phyloP scores from a whole-genome alignment of 345 rosid genomes.

The Salix udensis region DNA sequence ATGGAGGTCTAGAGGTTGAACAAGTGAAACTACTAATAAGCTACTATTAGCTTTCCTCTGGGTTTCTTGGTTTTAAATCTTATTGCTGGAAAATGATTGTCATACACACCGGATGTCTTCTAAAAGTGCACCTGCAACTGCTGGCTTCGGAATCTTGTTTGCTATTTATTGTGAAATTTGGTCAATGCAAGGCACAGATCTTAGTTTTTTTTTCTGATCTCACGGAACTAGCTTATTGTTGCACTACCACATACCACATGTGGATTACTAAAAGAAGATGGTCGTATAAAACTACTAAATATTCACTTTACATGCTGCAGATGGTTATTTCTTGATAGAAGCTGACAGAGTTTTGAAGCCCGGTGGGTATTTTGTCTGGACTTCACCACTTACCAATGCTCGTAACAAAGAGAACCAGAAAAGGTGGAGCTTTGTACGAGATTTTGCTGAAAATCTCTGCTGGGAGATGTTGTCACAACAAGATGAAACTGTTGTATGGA shows the following conservation, averaged over 20 bases:
- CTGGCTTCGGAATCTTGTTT: background rate
- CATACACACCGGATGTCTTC: background rate
- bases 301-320: slow-evolving; percentile 31
- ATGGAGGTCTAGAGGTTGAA: background rate
- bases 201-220: no score
- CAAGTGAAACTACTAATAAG: background rate
- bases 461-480: slow-evolving; percentile 89
- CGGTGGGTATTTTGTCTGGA: slow-evolving; percentile 99
- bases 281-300: background rate
- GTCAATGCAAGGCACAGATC: background rate
- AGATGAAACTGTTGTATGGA: slow-evolving; percentile 97
- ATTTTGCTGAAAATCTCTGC: slow-evolving; percentile 72
- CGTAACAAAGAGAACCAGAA: slow-evolving; percentile 61
- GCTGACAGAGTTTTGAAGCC: slow-evolving; percentile 89
- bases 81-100: background rate
- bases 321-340: slow-evolving; percentile 78
- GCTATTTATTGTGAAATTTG: background rate
- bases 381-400: slow-evolving; percentile 80
- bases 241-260: background rate
- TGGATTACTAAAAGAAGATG: background rate
- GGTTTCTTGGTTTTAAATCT: background rate
- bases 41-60: background rate
- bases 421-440: slow-evolving; percentile 70
- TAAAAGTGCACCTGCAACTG: background rate
- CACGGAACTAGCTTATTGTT: background rate